Evolutionary conservation across 1,139 yeast genomes (phyloP).

Genomic region (Taiozyma onychis): DNA sequence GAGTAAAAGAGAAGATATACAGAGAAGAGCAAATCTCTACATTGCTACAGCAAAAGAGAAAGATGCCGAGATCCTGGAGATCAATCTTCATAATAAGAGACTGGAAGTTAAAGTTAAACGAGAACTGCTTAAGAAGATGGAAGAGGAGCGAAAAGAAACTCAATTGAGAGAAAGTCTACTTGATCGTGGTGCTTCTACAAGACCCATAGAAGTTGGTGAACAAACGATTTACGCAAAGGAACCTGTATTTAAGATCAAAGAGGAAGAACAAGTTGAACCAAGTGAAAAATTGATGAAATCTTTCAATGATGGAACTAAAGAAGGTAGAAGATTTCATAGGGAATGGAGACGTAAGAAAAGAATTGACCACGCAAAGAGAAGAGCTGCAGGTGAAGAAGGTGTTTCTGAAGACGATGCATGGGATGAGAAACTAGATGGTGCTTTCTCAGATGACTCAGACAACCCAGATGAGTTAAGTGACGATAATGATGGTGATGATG

Average conservation of each 20-base stretch:
- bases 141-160: neutral
- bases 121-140: neutral
- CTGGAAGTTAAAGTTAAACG: neutral
- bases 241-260: neutral
- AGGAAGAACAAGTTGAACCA: neutral
- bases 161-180: neutral
- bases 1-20: neutral
- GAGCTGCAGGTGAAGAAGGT: conserved; percentile 1
- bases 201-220: neutral
- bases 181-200: neutral
- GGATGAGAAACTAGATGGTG: conserved; percentile 1
- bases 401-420: conserved; percentile 4
- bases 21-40: neutral
- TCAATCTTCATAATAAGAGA: neutral
- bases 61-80: neutral
- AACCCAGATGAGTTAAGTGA: neutral
- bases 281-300: neutral
- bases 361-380: neutral
- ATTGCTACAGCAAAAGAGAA: neutral
- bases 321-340: neutral
- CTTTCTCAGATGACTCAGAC: conserved; percentile 3
- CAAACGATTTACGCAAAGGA: neutral
- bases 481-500: neutral
- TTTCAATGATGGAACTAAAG: neutral
- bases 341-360: neutral